phyloP scores from a whole-genome alignment of 306 rosid species.

The Quercus gilva region DNA sequence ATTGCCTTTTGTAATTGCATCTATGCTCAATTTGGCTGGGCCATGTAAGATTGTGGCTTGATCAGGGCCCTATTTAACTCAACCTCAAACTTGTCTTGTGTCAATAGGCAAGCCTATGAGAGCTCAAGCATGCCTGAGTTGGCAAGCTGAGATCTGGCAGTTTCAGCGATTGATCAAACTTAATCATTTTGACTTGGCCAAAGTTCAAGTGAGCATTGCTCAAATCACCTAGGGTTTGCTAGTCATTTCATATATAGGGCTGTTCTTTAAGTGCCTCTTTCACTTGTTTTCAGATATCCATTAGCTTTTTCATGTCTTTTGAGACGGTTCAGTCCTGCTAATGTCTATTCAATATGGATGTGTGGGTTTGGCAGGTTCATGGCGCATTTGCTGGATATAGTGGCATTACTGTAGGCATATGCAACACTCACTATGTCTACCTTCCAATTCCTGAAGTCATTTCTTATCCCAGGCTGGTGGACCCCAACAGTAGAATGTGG shows the following conservation, averaged over 20 bases:
- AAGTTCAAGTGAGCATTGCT: background rate
- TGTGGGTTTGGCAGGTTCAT: constrained; percentile 67
- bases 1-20: background rate
- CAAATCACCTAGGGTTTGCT: background rate
- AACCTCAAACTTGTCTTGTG: background rate
- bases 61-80: background rate
- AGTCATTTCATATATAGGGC: background rate
- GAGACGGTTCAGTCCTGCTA: background rate
- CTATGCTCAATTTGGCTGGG: background rate
- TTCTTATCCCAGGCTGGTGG: constrained; percentile 75
- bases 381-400: constrained; percentile 99
- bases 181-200: background rate
- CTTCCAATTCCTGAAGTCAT: constrained; percentile 95
- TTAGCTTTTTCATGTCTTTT: background rate
- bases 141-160: background rate
- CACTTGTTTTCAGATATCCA: background rate
- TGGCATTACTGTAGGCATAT: constrained; percentile 87
- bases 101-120: background rate
- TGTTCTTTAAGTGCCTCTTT: background rate
- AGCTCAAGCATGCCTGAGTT: background rate
- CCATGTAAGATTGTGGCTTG: background rate
- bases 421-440: constrained; percentile 96
- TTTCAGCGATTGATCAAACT: background rate
- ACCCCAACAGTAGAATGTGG: constrained; percentile 98
- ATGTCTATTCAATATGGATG: constrained; percentile 5